Evolutionary conservation across 257 asterid species (phyloP), one percentile per base, ranked within the genome.

Genomic region (Salvia splendens): DNA sequence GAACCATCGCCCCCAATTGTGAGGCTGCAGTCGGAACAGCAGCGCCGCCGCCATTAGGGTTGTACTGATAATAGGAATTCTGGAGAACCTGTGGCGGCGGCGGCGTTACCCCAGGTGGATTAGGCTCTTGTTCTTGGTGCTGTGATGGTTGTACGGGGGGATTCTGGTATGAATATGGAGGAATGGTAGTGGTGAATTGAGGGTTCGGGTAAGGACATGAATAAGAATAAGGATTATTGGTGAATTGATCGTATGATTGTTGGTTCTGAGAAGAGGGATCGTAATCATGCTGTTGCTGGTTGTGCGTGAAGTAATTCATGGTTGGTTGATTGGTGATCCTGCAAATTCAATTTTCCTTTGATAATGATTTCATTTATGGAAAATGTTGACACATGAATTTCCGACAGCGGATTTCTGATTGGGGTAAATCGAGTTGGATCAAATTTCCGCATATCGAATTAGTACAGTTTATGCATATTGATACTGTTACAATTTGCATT

Each of bases 31-130:
- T 28, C 12, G 42, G 47, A 38, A 54, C 68, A 28, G 56, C 64
- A 4, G 78, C 61, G 5, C 49, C 64, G 12, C 38, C 67, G n/a
- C 36, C 62, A 14, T 67, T 70, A 20, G 56, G 33, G n/a, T 64
- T 57, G 67, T 68, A 70, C 6, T 68, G 85, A 42, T 70, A 74
- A 59, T 62, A 73, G 33, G 75, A 51, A 56, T 16, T 70, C 57
- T 45, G 77, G 14, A 11, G 33, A 2, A 24, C 28, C 3, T 71
- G 56, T 17, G 51, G 78, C 66, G 53, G 70, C 36, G 63, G 72
- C 68, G 64, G 73, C 11, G 87, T 33, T 35, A 85, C 85, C 50
- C 88, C 91, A 14, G 88, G 91, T 30, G 91, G 88, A 46, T 79
- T 67, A 47, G 82, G 82, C 75, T 78, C 78, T 68, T 83, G 82